Evolutionary conservation across 2,329 filamentous ascomycete genomes (phyloP).

Genomic region (Aspergillus sp.): DNA sequence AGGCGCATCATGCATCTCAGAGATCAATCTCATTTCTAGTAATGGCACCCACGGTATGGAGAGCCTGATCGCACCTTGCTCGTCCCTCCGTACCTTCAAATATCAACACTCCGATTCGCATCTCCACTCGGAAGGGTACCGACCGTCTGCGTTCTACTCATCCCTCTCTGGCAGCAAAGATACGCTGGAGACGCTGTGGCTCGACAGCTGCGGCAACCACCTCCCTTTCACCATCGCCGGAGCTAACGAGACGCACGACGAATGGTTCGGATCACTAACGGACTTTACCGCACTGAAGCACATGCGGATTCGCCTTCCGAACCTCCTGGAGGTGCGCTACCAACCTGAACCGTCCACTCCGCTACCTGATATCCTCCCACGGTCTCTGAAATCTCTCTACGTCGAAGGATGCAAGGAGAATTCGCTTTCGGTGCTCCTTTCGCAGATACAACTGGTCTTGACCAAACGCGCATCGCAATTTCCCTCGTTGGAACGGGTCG

Average conservation of each 20-base stretch:
- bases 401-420: conserved; percentile 23
- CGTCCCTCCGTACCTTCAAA: conserved; percentile 20
- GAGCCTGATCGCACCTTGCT: conserved; percentile 14
- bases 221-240: conserved; percentile 21
- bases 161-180: conserved; percentile 17
- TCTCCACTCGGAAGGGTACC: conserved; percentile 18
- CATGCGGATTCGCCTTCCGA: conserved; percentile 23
- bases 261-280: conserved; percentile 22
- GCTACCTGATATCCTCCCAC: conserved; percentile 17
- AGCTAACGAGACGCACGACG: conserved; percentile 22
- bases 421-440: conserved; percentile 16
- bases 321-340: conserved; percentile 23
- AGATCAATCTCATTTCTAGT: conserved; percentile 20
- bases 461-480: conserved; percentile 13
- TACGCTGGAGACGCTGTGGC: conserved; percentile 21
- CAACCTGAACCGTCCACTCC: conserved; percentile 15
- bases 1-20: conserved; percentile 13
- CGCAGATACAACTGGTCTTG: conserved; percentile 16
- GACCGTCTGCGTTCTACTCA: conserved; percentile 17
- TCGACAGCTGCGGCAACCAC: conserved; percentile 21
- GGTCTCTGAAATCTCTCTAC: conserved; percentile 16
- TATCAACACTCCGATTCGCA: conserved; percentile 25
- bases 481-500: conserved; percentile 10
- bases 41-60: conserved; percentile 20
- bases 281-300: conserved; percentile 21